Conservation (phyloP, 768 basidiomycete species). For the Lactifluus hygrophoroides region DNA sequence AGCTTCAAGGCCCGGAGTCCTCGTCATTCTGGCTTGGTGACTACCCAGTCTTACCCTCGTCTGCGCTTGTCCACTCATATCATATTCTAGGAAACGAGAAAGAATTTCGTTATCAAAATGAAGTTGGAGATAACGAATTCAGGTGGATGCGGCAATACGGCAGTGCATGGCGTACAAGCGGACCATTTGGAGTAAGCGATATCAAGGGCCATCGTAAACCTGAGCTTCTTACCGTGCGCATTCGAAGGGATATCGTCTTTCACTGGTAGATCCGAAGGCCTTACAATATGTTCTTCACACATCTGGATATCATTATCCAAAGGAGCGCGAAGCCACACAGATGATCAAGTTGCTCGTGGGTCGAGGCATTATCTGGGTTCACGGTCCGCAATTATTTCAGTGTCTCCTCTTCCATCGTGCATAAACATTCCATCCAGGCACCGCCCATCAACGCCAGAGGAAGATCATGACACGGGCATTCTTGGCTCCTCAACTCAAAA, state of each 20-base stretch:
- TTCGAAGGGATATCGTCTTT: background rate
- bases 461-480: constrained; percentile 27
- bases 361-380: constrained; percentile 19
- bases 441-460: constrained; percentile 23
- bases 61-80: background rate
- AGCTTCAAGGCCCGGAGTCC: constrained; percentile 9
- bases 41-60: background rate
- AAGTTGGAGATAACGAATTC: constrained; percentile 25
- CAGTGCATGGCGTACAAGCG: constrained; percentile 19
- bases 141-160: constrained; percentile 26
- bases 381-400: constrained; percentile 15
- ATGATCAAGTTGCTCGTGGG: constrained; percentile 17
- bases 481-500: constrained; percentile 22
- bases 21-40: constrained; percentile 9
- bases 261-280: constrained; percentile 18
- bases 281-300: constrained; percentile 27
- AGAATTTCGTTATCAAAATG: constrained; percentile 20
- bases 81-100: constrained; percentile 22
- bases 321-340: constrained; percentile 5
- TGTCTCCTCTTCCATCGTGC: background rate
- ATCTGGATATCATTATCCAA: constrained; percentile 25
- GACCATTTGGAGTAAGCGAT: constrained; percentile 20
- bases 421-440: constrained; percentile 8
- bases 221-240: constrained; percentile 2
- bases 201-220: background rate